Conservation (phyloP, 495 filamentous ascomycete genomes). For the Penicillium diatomitis region DNA sequence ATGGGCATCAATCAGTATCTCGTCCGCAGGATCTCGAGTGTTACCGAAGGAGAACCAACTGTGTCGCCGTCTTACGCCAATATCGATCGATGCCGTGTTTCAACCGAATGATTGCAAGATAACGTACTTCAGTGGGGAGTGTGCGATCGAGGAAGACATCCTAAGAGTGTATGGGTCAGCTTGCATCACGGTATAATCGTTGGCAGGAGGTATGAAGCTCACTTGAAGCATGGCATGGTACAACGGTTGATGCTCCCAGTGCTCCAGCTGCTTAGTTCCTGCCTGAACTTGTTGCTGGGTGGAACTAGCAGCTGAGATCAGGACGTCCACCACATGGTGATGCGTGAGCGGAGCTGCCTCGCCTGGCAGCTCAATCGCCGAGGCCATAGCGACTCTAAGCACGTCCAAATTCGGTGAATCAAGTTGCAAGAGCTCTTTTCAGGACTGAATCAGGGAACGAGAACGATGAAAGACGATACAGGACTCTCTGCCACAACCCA, state of each 20-base stretch:
- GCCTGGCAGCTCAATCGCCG: conserved; percentile 46
- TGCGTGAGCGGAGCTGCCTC: conserved; percentile 54
- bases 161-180: conserved; percentile 27
- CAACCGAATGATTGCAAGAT: conserved; percentile 85
- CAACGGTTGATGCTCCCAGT: conserved; percentile 69
- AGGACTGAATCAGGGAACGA: not conserved
- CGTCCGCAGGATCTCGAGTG: not conserved
- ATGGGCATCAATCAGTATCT: conserved; percentile 13
- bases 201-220: not conserved
- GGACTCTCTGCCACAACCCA: too few species aligned
- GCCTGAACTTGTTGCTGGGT: conserved; percentile 68
- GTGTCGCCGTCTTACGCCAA: conserved; percentile 68
- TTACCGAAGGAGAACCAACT: conserved; percentile 30
- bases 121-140: conserved; percentile 64
- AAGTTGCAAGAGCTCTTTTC: not conserved
- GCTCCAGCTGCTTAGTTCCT: conserved; percentile 70
- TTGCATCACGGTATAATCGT: not conserved
- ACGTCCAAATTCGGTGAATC: not conserved
- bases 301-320: conserved; percentile 64
- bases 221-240: conserved; percentile 79
- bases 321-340: conserved; percentile 59
- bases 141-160: conserved; percentile 69
- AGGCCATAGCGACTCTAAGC: conserved; percentile 25
- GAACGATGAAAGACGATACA: not conserved
- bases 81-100: conserved; percentile 94